Evolutionary conservation across 805 yeast genomes (phyloP), one percentile per base, ranked within the genome.

Genomic region (Ogataea nakhonphanomensis): DNA sequence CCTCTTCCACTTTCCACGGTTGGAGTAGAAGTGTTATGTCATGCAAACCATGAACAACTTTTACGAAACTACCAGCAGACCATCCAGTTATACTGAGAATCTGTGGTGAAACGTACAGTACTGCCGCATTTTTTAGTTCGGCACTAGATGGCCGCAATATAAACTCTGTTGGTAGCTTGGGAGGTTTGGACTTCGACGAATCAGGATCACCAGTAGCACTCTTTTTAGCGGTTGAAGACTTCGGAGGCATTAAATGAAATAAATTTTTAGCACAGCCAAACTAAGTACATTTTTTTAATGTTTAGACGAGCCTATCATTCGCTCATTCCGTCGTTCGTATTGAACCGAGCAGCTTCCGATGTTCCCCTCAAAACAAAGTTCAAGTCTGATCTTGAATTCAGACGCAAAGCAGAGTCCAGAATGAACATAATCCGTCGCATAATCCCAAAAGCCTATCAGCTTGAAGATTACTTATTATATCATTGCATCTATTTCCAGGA

Each of bases 141-240:
- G 32, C 9, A 5, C 20, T 35, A 1, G 48, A 41, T 7, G 66
- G 64, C 29, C 66, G 48, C 23, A 62, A 25, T 3, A 62, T 57
- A 31, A 48, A 61, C 40, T 60, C 64, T 1, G 52, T 36, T 9
- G 61, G 59, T 4, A 48, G 42, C 37, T 54, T 54, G 8, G 54
- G 50, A 11, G 34, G 30, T 26, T 44, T 46, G 12, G 51, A 21
- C 7, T 45, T 22, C 6, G 41, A 34, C 11, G 40, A 8, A 7
- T 48, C 41, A 5, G 43, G 25, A 5, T 44, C 33, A 4, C 41
- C 24, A n/a, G 20, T 17, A 17, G 47, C 35, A 5, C 33, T 17
- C 42, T 50, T 49, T 24, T 33, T 39, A 10, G 52, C 35, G 25
- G 53, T 42, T 2, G 55, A 44, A 5, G 54, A 22, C 33, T 58